Percentiles rank a stretch among this genome's conserved stretches.
phyloP scores from a whole-genome alignment of 139 green algal genomes.

The Haematococcus sp. region DNA sequence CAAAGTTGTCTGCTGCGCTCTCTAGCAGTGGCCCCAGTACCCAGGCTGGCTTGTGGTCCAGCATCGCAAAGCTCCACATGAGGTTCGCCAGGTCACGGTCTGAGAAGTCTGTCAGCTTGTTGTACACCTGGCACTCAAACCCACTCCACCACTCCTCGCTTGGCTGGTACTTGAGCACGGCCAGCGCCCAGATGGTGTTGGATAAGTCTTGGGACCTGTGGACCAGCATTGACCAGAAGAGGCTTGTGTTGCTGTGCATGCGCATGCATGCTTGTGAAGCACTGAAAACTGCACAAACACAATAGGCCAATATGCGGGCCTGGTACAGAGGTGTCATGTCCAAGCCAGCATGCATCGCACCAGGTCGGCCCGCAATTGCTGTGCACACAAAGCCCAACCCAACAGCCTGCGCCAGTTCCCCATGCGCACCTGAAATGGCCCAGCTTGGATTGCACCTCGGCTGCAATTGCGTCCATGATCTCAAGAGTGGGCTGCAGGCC shows the following conservation, averaged over 20 bases:
- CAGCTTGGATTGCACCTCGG: constrained; percentile 31
- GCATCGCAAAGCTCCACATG: constrained; percentile 44
- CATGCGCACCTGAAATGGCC: constrained; percentile 23
- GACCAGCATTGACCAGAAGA: background rate
- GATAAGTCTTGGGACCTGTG: constrained; percentile 40
- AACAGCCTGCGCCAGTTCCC: too few relatives aligned
- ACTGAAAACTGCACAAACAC: too few relatives aligned
- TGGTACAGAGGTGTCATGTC: too few relatives aligned
- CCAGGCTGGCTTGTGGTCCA: constrained; percentile 34
- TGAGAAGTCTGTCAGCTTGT: constrained; percentile 33
- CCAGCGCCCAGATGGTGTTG: constrained; percentile 48
- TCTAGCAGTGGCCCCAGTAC: constrained; percentile 15
- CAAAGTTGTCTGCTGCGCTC: constrained; percentile 4
- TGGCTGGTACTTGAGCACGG: constrained; percentile 42
- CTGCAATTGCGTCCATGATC: constrained; percentile 17
- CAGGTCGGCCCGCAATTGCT: too few relatives aligned
- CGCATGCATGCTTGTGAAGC: too few relatives aligned
- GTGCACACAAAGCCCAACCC: too few relatives aligned
- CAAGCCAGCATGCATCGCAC: too few relatives aligned
- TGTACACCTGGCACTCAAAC: constrained; percentile 46
- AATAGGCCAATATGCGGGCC: too few relatives aligned
- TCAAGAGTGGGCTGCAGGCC: constrained; percentile 20
- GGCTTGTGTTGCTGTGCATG: background rate
- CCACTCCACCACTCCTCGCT: constrained; percentile 33
- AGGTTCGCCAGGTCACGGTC: constrained; percentile 47